phyloP scores from a whole-genome alignment of 1,284 basidiomycete species.

The Porodaedalea pini region DNA sequence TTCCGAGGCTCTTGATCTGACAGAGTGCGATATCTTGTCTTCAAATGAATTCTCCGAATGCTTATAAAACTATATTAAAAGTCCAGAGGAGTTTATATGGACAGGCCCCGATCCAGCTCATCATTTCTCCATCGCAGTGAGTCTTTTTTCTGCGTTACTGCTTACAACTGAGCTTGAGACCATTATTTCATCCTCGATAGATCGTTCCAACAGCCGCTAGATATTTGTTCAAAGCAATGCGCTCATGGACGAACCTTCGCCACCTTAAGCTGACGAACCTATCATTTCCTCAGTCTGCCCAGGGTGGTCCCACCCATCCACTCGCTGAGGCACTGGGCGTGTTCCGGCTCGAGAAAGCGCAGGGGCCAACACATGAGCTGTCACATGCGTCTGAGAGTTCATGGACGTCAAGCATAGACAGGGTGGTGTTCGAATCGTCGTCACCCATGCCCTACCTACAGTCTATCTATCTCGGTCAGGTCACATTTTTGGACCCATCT shows the following conservation, averaged over 20 bases:
- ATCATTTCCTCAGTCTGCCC: conserved; percentile 25
- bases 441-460: conserved; percentile 36
- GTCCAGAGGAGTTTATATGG: conserved; percentile 51
- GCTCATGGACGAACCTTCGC: conserved; percentile 42
- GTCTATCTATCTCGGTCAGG: conserved; percentile 45
- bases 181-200: conserved; percentile 30
- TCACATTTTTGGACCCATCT: conserved; percentile 41
- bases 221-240: conserved; percentile 42
- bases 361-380: neutral
- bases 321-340: conserved; percentile 4
- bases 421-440: no score
- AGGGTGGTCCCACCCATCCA: neutral
- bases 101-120: conserved; percentile 55
- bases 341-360: no score
- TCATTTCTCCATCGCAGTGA: conserved; percentile 56
- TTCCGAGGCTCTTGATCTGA: conserved; percentile 37
- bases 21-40: conserved; percentile 36
- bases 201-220: conserved; percentile 44
- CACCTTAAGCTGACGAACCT: conserved; percentile 48
- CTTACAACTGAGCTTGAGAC: conserved; percentile 6
- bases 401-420: no score
- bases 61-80: conserved; percentile 24
- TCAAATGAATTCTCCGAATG: neutral
- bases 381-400: no score
- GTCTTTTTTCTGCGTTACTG: conserved; percentile 23